A percentile compares a stretch with the other conserved stretches of the same genome.
phyloP scores from a whole-genome alignment of 257 asterid genomes.

The Solanum pinnatisectum region DNA sequence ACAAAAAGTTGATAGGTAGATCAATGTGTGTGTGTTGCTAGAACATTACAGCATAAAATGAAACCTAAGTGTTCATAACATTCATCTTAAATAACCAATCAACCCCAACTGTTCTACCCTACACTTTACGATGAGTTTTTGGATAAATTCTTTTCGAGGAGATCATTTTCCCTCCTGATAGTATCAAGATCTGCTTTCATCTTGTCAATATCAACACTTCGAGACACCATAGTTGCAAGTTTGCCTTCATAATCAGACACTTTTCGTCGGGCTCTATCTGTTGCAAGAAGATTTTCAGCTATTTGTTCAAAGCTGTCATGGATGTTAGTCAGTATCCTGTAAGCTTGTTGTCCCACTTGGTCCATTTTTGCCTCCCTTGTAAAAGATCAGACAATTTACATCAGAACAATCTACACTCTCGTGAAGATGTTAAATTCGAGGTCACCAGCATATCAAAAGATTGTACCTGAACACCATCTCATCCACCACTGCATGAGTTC shows the following conservation, averaged over 20 bases:
- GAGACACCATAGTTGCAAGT: conserved; percentile 34
- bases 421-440: background rate
- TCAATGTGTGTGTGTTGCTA: background rate
- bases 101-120: background rate
- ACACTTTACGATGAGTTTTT: background rate
- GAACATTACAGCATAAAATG: background rate
- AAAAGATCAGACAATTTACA: background rate
- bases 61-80: background rate
- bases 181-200: conserved; percentile 56
- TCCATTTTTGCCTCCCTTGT: conserved; percentile 78
- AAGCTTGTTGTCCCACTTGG: conserved; percentile 52
- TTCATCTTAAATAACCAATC: background rate
- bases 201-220: conserved; percentile 51
- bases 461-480: conserved; percentile 64
- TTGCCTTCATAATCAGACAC: conserved; percentile 57
- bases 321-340: conserved; percentile 47
- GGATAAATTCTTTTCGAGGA: conserved; percentile 24
- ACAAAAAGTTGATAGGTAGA: background rate
- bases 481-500: conserved; percentile 58
- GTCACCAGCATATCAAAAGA: background rate
- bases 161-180: conserved; percentile 57
- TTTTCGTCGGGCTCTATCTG: conserved; percentile 55
- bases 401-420: background rate
- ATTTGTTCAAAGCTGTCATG: conserved; percentile 65
- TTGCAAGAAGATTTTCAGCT: conserved; percentile 44